Evolutionary conservation across 306 rosid species (phyloP), one percentile per base, ranked within the genome.

Genomic region (Crataegus laevigata): DNA sequence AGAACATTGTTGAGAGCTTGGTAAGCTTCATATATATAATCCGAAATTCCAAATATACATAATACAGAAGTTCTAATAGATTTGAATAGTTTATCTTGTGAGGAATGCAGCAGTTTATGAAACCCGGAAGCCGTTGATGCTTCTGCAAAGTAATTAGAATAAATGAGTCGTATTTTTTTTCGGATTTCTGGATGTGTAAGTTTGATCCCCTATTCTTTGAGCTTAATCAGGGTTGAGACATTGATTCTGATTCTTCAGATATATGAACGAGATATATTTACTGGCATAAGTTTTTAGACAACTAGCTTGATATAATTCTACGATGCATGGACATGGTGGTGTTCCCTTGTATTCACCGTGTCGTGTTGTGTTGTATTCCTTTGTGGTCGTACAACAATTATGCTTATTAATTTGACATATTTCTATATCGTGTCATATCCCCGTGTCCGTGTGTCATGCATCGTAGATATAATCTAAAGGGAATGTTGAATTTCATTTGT

Each of bases 1-100:
- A 86, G 75, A 77, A 76, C 72, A n/a, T n/a, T n/a, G 77, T 79
- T 79, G 78, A 75, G 83, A 81, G 81, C 79, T 86, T 75, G 83
- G 86, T 69, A 83, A 85, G 73, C 72, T 81, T 73, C 72, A 76
- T 50, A 70, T 50, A 70, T 83, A 80, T 73, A 74, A 78, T 66
- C 55, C 67, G 82, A 65, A 62, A 72, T 75, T 65, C 40, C 67
- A 83, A 65, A 57, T 38, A 77, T 30, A 79, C 59, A 75, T 71
- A 55, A 73, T 43, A 71, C 34, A 79, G 30, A 62, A 55, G 58
- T 76, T 47, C 66, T 32, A 21, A 26, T 73, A 69, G 43, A 43
- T 71, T 32, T 71, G 15, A n/a, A 11, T 66, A 72, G 59, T 63
- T 72, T 45, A 14, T 75, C 64, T 78, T 43, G 62, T 77, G 83